phyloP scores from a whole-genome alignment of 2,329 filamentous ascomycete genomes.

The Zopfia rhizophila region DNA sequence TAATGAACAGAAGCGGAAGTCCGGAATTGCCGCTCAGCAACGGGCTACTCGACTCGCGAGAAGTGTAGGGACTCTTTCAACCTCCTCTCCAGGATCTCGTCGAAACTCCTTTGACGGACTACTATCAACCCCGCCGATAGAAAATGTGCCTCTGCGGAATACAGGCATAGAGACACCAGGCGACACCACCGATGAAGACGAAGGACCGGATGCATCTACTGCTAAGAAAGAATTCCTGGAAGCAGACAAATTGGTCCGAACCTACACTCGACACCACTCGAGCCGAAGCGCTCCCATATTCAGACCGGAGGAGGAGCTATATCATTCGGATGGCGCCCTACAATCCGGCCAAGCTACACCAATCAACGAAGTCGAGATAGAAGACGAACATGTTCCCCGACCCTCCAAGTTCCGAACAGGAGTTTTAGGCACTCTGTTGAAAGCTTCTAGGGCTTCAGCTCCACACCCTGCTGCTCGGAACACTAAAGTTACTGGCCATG shows the following conservation, averaged over 20 bases:
- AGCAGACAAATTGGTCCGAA: slow-evolving; percentile 51
- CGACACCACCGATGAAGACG: slow-evolving; percentile 38
- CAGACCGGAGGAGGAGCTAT: slow-evolving; percentile 39
- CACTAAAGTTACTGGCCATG: slow-evolving; percentile 27
- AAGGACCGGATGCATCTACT: slow-evolving; percentile 29
- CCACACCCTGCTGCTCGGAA: background rate
- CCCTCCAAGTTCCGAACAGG: slow-evolving; percentile 77
- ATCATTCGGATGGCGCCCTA: slow-evolving; percentile 37
- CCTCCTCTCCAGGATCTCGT: slow-evolving; percentile 45
- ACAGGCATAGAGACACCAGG: slow-evolving; percentile 25
- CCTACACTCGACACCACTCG: slow-evolving; percentile 36
- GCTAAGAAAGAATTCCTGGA: slow-evolving; percentile 40
- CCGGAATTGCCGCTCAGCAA: slow-evolving; percentile 46
- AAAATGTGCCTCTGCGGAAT: slow-evolving; percentile 19
- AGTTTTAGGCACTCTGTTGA: slow-evolving; percentile 77
- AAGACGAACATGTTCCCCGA: slow-evolving; percentile 72
- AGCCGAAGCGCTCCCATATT: slow-evolving; percentile 27
- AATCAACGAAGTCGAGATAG: slow-evolving; percentile 59
- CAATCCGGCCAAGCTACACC: slow-evolving; percentile 62
- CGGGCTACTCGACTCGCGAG: slow-evolving; percentile 47
- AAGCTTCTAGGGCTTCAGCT: slow-evolving; percentile 44
- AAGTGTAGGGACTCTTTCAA: slow-evolving; percentile 48
- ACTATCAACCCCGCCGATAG: slow-evolving; percentile 28
- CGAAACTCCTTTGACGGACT: slow-evolving; percentile 43
- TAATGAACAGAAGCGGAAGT: slow-evolving; percentile 37